Base-by-base conservation (phyloP, 768 basidiomycete species). In the Trametes elegans region DNA sequence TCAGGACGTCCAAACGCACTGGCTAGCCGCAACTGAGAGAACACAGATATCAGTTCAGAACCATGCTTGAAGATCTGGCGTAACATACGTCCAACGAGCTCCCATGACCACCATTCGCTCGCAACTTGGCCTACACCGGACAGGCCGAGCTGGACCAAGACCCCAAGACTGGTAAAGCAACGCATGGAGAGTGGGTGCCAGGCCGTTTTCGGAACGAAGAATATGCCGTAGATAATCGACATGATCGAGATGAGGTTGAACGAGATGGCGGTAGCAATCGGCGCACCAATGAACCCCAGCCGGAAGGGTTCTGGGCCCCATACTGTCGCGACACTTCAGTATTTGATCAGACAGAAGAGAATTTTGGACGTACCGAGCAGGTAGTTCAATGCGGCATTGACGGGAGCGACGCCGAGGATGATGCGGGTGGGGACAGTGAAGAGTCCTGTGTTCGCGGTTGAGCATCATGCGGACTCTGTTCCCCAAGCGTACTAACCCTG, bases 41-140 rank as follows among this genome's bases (percentile, higher is more conserved):
- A 19, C 57, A 29, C 10, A 26, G 9, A 13, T 3, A n/a, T 51
- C 31, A 52, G 49, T n/a, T n/a, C n/a, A 6, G 27, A 32, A 0
- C 40, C 5, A 34, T 23, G 9, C n/a, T 23, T 43, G 10, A 35
- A 10, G 24, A 18, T 21, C 7, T 43, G 26, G 18, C 8, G n/a
- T n/a, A n/a, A 74, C 75, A 65, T 47, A 79, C 70, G 70, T 21
- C 85, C 86, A 28, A 89, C 71, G 6, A 93, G 78, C 71, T 97
- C 94, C 96, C 96, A 96, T 34, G 88, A 87, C 93, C 95, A 98
- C 96, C 95, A 98, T 70, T 97, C 96, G 3, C 83, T 85, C 1
- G 90, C 91, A 3, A 83, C 87, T 68, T 93, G 92, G 0, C 84
- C 87, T 19, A 92, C 83, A 9, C 96, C 94, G 9, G 90, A 89